Base-by-base conservation (phyloP, 495 filamentous ascomycete species). In the Penicillium alfredii region DNA sequence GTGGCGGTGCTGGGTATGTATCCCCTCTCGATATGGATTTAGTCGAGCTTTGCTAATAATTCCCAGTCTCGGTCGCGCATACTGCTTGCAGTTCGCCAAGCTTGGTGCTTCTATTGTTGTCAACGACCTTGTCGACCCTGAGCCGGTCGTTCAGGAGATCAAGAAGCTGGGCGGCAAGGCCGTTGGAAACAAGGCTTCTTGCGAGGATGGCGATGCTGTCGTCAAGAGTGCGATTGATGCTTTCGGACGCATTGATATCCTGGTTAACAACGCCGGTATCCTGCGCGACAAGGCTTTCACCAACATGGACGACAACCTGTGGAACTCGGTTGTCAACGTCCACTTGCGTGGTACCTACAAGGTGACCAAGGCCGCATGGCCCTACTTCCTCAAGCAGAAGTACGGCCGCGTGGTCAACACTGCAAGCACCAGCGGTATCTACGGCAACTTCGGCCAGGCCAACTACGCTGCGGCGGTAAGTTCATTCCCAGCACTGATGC, bases 261-360 rank as follows among this genome's bases (percentile, higher is more conserved):
- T 98, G 45, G 72, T 98, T 61, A 98, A 98, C 77, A 98, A 98
- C 55, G 92, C 92, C 29, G 92, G 92, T 56, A 97, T 98, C 53
- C 77, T 98, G 21, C 78, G 92, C 35, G 92, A 98, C 73, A 97
- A 96, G 76, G 90, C 92, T 22, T 98, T 98, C 69, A 78, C 71
- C 60, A 94, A 95, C 69, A 97, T 98, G 92, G 84, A 86, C 40
- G 92, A 98, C 65, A 81, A 78, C 63, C 73, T 86, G 41, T 98
- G 90, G 88, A 81, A 95, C 58, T 78, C 84, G 33, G 92, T 98
- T 40, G 70, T 96, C 64, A 81, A 84, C 42, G 88, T 97, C 33
- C 92, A 98, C 64, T 77, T 94, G 21, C 77, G 88, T 49, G 92
- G 92, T 54, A 98, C 92, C 48, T 98, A 92, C 71, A 94, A 95